phyloP scores from a whole-genome alignment of 768 basidiomycete species.

The Ramaria sp. region DNA sequence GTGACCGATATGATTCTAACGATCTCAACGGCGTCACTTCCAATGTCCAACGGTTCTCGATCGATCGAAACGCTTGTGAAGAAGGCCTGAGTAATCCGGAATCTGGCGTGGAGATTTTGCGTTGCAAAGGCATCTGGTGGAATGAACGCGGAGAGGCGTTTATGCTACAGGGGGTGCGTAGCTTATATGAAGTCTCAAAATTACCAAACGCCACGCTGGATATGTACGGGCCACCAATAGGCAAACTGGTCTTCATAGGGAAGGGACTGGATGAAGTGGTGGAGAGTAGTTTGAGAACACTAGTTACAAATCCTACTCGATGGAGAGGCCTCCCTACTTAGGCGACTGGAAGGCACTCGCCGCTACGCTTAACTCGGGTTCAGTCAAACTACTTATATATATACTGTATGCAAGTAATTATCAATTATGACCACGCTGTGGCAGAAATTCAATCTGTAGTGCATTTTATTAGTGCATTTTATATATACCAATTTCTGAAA shows the following conservation, averaged over 20 bases:
- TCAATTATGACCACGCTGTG: too few species aligned
- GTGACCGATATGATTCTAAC: background rate
- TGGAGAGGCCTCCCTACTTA: too few species aligned
- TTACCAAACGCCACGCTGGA: slow-evolving; percentile 28
- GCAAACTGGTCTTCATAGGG: slow-evolving; percentile 84
- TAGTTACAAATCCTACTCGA: background rate
- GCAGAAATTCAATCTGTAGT: too few species aligned
- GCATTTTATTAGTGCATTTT: too few species aligned
- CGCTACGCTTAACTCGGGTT: too few species aligned
- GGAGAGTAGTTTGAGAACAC: slow-evolving; percentile 34
- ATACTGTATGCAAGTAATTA: too few species aligned
- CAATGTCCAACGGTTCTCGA: background rate
- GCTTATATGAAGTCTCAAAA: slow-evolving; percentile 69
- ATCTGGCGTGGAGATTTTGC: slow-evolving; percentile 48
- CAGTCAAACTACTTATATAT: too few species aligned
- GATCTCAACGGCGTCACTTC: background rate
- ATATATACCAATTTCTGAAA: too few species aligned
- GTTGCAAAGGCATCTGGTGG: slow-evolving; percentile 80
- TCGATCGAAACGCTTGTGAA: background rate
- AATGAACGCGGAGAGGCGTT: slow-evolving; percentile 44
- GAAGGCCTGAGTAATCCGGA: background rate
- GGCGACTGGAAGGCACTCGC: too few species aligned
- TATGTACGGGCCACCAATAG: slow-evolving; percentile 40
- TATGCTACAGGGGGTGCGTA: slow-evolving; percentile 87
- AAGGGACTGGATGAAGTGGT: slow-evolving; percentile 57